These are phyloP conservation scores for Tolypocladium tundrense DNA, from an alignment of 2,329 filamentous ascomycete species.

Conservation along the genomic window DNA sequence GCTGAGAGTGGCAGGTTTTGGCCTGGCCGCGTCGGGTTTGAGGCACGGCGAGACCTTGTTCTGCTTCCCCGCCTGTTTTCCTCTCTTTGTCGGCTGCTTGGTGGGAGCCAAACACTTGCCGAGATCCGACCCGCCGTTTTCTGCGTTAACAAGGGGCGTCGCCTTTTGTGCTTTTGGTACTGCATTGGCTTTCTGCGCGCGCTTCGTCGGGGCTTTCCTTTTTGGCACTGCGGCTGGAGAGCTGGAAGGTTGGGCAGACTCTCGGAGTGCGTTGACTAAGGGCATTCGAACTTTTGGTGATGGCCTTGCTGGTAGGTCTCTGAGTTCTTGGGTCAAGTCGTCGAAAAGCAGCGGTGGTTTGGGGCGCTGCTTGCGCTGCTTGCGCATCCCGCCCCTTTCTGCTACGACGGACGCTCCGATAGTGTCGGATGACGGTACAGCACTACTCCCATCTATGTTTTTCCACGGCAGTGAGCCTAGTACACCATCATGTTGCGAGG, in stretches of 20 bases:
- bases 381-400: slow-evolving; percentile 11
- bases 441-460: background rate
- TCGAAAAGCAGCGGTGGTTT: slow-evolving; percentile 24
- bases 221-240: slow-evolving; percentile 6
- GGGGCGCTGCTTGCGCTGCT: slow-evolving; percentile 23
- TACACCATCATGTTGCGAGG: background rate
- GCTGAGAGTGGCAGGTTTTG: background rate
- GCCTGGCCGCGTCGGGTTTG: background rate
- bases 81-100: background rate
- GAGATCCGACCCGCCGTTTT: background rate
- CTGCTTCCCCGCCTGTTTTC: background rate
- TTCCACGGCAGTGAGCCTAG: background rate
- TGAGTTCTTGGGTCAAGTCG: slow-evolving; percentile 16
- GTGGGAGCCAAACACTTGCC: background rate
- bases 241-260: slow-evolving; percentile 5
- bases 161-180: background rate
- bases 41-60: background rate
- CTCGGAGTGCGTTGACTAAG: slow-evolving; percentile 8
- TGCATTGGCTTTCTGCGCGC: slow-evolving; percentile 2
- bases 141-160: background rate
- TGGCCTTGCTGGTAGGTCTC: slow-evolving; percentile 4
- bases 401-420: too few relatives aligned
- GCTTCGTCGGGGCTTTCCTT: background rate
- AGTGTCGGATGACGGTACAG: background rate
- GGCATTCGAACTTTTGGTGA: slow-evolving; percentile 2